These are phyloP conservation scores for Alternaria sp. DNA, from an alignment of 2,329 filamentous ascomycete species.

Conservation along the genomic window DNA sequence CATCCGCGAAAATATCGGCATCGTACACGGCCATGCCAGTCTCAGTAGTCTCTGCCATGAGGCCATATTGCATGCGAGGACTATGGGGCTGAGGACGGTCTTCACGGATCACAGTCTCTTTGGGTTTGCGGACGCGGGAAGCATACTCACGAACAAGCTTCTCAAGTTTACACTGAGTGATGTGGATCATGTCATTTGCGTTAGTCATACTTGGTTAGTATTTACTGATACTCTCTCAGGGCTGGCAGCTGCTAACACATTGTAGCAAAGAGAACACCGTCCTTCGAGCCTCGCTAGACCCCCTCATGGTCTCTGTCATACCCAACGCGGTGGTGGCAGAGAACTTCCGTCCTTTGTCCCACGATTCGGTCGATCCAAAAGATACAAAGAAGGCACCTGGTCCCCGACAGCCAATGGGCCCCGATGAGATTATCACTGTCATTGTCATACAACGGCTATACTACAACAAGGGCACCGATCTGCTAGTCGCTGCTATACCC, in stretches of 20 bases:
- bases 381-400: constrained; percentile 52
- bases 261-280: constrained; percentile 96
- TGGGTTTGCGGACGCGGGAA: constrained; percentile 94
- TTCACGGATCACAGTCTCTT: constrained; percentile 98
- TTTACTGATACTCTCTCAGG: neutral
- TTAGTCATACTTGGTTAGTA: constrained; percentile 92
- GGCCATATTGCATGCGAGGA: constrained; percentile 90
- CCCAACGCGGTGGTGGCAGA: constrained; percentile 97
- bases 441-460: constrained; percentile 97
- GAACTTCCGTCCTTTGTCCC: constrained; percentile 80
- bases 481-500: constrained; percentile 94
- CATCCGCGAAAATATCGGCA: constrained; percentile 91
- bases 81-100: constrained; percentile 94
- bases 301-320: constrained; percentile 96
- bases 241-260: constrained; percentile 10
- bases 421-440: constrained; percentile 89
- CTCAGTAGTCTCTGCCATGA: constrained; percentile 93
- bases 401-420: constrained; percentile 73
- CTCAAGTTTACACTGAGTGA: constrained; percentile 96
- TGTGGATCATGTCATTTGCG: constrained; percentile 97
- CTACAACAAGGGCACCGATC: constrained; percentile 97
- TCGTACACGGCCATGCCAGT: constrained; percentile 96
- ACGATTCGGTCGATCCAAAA: constrained; percentile 27
- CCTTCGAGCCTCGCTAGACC: constrained; percentile 89
- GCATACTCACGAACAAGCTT: constrained; percentile 95